These are phyloP conservation scores for Cladophialophora bantiana DNA, from an alignment of 2,329 filamentous ascomycete species.

Conservation along the genomic window DNA sequence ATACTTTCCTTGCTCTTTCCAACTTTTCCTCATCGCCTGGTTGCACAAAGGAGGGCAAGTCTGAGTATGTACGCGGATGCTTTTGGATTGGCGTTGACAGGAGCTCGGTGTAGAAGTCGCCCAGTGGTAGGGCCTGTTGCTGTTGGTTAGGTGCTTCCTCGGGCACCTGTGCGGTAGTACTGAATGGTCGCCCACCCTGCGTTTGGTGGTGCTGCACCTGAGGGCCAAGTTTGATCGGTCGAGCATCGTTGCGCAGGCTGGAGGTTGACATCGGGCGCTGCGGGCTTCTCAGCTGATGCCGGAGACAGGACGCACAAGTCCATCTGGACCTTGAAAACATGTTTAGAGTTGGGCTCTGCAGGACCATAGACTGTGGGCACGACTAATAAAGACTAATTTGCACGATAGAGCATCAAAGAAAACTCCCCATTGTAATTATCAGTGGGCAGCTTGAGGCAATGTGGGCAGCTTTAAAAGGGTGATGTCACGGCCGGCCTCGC, in stretches of 20 bases:
- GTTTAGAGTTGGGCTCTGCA: conserved; percentile 1
- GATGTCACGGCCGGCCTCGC: not conserved
- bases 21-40: conserved; percentile 42
- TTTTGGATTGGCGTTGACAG: conserved; percentile 44
- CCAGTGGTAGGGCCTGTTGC: conserved; percentile 51
- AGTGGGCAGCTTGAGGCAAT: not conserved
- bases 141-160: conserved; percentile 22
- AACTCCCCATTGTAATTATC: not conserved
- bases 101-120: conserved; percentile 55
- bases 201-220: not conserved
- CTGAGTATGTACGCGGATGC: conserved; percentile 21
- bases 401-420: not conserved
- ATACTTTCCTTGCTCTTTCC: conserved; percentile 72
- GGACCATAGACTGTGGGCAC: not conserved
- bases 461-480: not conserved
- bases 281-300: conserved; percentile 5
- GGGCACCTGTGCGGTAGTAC: not conserved
- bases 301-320: conserved; percentile 27
- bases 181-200: conserved; percentile 8
- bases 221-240: not conserved
- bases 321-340: conserved; percentile 4
- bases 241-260: not conserved
- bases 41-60: conserved; percentile 37
- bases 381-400: not conserved
- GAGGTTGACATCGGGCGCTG: conserved; percentile 11